Evolutionary conservation across 2,329 filamentous ascomycete genomes (phyloP).

Genomic region (Exophiala bonariae): DNA sequence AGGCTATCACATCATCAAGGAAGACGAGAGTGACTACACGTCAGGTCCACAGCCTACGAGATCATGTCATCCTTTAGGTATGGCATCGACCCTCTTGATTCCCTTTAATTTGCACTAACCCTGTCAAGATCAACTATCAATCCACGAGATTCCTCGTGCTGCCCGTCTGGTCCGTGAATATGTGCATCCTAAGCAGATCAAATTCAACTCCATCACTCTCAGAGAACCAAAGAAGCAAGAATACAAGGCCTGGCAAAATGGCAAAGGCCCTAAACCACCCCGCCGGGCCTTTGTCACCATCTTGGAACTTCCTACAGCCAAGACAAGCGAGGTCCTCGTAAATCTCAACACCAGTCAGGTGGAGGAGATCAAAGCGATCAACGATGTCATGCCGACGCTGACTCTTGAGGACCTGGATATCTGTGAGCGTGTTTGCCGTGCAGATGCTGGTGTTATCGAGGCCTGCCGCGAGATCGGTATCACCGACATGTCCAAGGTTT

Average conservation of each 20-base stretch:
- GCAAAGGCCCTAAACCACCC: conserved; percentile 32
- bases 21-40: conserved; percentile 11
- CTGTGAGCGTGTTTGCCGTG: conserved; percentile 73
- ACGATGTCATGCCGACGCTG: conserved; percentile 81
- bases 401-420: conserved; percentile 84
- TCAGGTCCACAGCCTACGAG: conserved; percentile 10
- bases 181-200: conserved; percentile 32
- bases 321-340: too few species aligned
- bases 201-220: conserved; percentile 36
- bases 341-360: too few species aligned
- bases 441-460: conserved; percentile 82
- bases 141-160: conserved; percentile 3
- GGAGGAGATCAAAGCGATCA: conserved; percentile 51
- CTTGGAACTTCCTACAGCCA: conserved; percentile 34
- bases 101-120: not conserved
- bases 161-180: conserved; percentile 3
- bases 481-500: conserved; percentile 90
- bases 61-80: conserved; percentile 21
- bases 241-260: conserved; percentile 16
- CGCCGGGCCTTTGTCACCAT: conserved; percentile 49
- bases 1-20: conserved; percentile 22
- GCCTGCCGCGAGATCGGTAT: conserved; percentile 83
- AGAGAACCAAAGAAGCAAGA: conserved; percentile 4
- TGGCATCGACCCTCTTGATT: not conserved
- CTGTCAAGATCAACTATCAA: conserved; percentile 2